Evolutionary conservation across 192 early-diverging fungal species (phyloP).

Genomic region (Rhizophagus prolifer): DNA sequence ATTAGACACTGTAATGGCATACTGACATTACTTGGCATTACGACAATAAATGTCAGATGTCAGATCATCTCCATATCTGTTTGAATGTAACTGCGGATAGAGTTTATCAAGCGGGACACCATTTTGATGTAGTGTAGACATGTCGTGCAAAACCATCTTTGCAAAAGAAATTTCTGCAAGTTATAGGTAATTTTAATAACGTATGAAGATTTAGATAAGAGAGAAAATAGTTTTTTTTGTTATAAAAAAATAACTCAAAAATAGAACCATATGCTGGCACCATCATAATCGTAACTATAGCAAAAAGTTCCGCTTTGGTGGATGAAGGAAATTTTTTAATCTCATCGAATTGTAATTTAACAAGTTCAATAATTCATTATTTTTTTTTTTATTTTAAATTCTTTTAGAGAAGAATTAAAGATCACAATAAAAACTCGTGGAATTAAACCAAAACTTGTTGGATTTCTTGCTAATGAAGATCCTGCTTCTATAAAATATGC

Average conservation of each 20-base stretch:
- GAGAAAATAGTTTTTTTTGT: not conserved
- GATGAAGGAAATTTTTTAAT: no score
- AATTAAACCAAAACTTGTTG: constrained; percentile 76
- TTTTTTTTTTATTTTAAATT: not conserved
- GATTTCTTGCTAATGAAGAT: constrained; percentile 95
- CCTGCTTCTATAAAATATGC: constrained; percentile 91
- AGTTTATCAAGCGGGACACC: no score
- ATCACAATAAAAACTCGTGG: constrained; percentile 60
- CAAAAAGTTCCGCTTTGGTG: no score
- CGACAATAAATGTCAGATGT: no score
- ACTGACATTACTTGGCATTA: no score
- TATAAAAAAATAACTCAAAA: not conserved
- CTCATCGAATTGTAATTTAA: not conserved
- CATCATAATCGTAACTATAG: no score
- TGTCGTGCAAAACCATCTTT: constrained; percentile 8
- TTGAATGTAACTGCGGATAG: no score
- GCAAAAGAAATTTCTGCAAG: constrained; percentile 11
- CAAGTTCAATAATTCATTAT: not conserved
- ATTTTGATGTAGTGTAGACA: not conserved
- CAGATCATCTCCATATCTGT: no score
- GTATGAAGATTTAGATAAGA: no score
- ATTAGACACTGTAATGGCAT: no score
- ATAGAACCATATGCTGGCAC: not conserved
- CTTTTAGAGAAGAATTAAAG: constrained; percentile 56
- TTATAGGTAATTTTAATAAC: constrained; percentile 2